Base-by-base conservation (phyloP, 331 rosid genomes). In the Cydonia oblonga region DNA sequence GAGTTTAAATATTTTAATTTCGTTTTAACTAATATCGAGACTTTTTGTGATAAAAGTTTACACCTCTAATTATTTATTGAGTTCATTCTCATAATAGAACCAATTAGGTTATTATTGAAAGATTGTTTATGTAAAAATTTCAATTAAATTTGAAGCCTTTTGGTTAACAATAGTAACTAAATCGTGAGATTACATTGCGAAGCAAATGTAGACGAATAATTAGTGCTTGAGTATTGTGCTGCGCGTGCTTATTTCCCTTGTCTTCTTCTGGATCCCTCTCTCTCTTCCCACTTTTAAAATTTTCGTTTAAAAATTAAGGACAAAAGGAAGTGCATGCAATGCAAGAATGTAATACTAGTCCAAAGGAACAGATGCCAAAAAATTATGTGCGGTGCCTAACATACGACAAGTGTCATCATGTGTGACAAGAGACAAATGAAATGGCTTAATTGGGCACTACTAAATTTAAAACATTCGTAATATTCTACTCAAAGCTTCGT, bases 11-110 rank as follows among this genome's bases (percentile, higher is more conserved):
- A 32, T 33, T 7, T 0, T 33, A 33, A 33, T 0, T 13, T 1
- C 1, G 9, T 0, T 35, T 8, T 0, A 35, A 35, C 0, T 35
- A 35, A 35, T 0, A 35, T 0, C 1, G 13, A 35, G 3, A 9
- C 0, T 0, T 35, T 38, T 9, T 38, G 0, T 38, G 13, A 38
- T 10, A 38, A 10, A 10, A 1, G 0, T 38, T 38, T 2, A 33
- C 12, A 9, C 1, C 1, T 35, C 4, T 38, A 38, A 38, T 10
- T 38, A 38, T 38, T 38, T 38, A 38, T 38, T 38, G 4, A 13
- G 4, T 38, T 13, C 14, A 38, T 38, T 38, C 44, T 38, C 44
- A 38, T 38, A 38, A 38, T 38, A 38, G 46, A 12, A 40, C 15
- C 46, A 40, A 40, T 40, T 40, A 40, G 46, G 15, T 40, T 40